Evolutionary conservation across 2,329 filamentous ascomycete genomes (phyloP).

Genomic region (Penicillium sp.): DNA sequence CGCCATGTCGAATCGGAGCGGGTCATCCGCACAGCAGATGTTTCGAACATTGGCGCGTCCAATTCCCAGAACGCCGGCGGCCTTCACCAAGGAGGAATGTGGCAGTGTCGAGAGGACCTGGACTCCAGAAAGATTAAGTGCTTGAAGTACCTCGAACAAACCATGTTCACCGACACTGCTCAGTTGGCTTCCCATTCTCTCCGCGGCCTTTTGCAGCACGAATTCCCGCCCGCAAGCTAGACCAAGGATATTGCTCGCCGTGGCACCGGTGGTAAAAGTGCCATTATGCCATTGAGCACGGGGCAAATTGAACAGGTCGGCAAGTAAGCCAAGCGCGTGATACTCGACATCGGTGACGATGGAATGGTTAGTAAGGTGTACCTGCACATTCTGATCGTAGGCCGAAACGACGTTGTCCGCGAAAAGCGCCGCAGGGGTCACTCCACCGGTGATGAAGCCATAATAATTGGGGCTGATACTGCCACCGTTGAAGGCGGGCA

Average conservation of each 20-base stretch:
- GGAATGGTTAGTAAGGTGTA: slow-evolving; percentile 76
- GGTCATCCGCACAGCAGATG: slow-evolving; percentile 50
- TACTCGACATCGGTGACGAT: slow-evolving; percentile 76
- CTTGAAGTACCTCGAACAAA: slow-evolving; percentile 64
- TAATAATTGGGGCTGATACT: slow-evolving; percentile 71
- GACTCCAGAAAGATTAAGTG: slow-evolving; percentile 65
- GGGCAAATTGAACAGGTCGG: slow-evolving; percentile 64
- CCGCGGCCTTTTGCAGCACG: slow-evolving; percentile 44
- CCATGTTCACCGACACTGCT: slow-evolving; percentile 68
- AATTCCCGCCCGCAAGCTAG: slow-evolving; percentile 70
- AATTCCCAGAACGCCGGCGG: slow-evolving; percentile 77
- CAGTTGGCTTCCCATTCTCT: slow-evolving; percentile 28
- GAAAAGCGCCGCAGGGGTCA: slow-evolving; percentile 73
- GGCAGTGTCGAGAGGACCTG: slow-evolving; percentile 78
- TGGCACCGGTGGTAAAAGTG: slow-evolving; percentile 76
- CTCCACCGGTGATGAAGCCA: slow-evolving; percentile 84
- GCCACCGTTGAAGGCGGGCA: slow-evolving; percentile 63
- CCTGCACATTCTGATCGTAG: slow-evolving; percentile 79
- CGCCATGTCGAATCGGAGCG: slow-evolving; percentile 70
- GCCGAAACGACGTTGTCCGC: slow-evolving; percentile 82
- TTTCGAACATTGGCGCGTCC: slow-evolving; percentile 68
- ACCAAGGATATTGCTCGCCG: slow-evolving; percentile 65
- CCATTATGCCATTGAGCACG: slow-evolving; percentile 64
- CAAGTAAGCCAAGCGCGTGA: slow-evolving; percentile 67
- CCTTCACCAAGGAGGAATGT: slow-evolving; percentile 83